These are phyloP conservation scores for Alternaria triticina DNA, from an alignment of 2,329 filamentous ascomycete species.

Conservation along the genomic window DNA sequence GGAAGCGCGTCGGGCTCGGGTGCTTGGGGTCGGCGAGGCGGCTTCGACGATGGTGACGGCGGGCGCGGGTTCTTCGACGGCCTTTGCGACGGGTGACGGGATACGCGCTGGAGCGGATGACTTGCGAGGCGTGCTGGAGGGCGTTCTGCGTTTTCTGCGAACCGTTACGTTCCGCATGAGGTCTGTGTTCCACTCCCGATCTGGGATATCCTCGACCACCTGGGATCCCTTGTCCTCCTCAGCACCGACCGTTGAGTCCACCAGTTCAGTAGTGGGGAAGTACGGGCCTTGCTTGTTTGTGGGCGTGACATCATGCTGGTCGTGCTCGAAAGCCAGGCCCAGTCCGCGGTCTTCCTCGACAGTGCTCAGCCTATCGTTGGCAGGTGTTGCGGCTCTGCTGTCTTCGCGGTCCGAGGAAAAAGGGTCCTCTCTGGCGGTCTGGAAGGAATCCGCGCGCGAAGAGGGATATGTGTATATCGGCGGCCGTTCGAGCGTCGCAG, in stretches of 20 bases:
- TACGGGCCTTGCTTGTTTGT: constrained; percentile 27
- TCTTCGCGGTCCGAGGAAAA: constrained; percentile 42
- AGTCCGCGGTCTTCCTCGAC: constrained; percentile 42
- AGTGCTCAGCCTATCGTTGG: constrained; percentile 34
- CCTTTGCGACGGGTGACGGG: background rate
- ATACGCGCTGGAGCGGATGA: constrained; percentile 9
- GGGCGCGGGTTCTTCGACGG: constrained; percentile 1
- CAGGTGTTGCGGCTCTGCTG: constrained; percentile 38
- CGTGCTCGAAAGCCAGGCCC: constrained; percentile 45
- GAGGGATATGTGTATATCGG: constrained; percentile 47
- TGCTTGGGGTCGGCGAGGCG: constrained; percentile 28
- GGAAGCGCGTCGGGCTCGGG: constrained; percentile 28
- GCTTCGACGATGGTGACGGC: constrained; percentile 19
- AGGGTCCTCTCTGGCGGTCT: constrained; percentile 53
- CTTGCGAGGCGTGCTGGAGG: constrained; percentile 29
- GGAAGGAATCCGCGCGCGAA: constrained; percentile 54
- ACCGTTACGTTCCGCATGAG: constrained; percentile 52
- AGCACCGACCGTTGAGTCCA: constrained; percentile 17
- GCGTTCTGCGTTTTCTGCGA: constrained; percentile 43
- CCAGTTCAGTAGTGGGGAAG: constrained; percentile 15
- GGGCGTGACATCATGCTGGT: constrained; percentile 41
- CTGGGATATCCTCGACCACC: constrained; percentile 33
- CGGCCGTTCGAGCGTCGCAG: constrained; percentile 30
- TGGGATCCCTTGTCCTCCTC: constrained; percentile 23
- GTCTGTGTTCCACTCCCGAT: constrained; percentile 50